These are phyloP conservation scores for Pichia phayaonensis DNA, from an alignment of 805 yeast species.

Conservation along the genomic window DNA sequence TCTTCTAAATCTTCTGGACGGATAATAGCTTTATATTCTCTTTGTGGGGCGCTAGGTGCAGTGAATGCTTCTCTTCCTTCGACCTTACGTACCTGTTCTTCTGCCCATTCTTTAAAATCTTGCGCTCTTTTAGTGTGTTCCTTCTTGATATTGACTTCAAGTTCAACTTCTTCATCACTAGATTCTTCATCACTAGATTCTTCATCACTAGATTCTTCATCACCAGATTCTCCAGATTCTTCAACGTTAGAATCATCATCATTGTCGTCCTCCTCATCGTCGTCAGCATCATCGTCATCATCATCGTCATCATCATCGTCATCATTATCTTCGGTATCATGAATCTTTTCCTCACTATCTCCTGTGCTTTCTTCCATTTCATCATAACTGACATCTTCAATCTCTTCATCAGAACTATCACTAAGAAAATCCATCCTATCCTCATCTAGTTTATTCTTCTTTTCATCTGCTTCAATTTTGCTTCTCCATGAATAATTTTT, in stretches of 20 bases:
- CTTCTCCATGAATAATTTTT: constrained; percentile 71
- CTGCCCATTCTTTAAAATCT: constrained; percentile 87
- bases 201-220: constrained; percentile 28
- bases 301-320: constrained; percentile 20
- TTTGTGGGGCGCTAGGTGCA: constrained; percentile 42
- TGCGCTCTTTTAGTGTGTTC: constrained; percentile 44
- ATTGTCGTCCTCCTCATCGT: constrained; percentile 26
- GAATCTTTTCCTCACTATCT: neutral
- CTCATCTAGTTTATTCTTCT: constrained; percentile 36
- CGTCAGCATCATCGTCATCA: constrained; percentile 26
- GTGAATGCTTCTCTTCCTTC: constrained; percentile 50
- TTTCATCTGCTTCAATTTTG: constrained; percentile 41
- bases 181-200: constrained; percentile 27
- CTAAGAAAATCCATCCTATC: constrained; percentile 55
- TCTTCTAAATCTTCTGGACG: constrained; percentile 69
- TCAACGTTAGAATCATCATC: constrained; percentile 28
- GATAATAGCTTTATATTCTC: constrained; percentile 46
- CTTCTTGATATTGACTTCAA: constrained; percentile 30
- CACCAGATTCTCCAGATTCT: constrained; percentile 29
- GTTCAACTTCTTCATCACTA: constrained; percentile 25
- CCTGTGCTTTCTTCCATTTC: constrained; percentile 10
- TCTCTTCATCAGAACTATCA: constrained; percentile 23
- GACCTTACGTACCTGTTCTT: constrained; percentile 52
- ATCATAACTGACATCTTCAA: constrained; percentile 17
- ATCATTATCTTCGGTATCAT: constrained; percentile 1